Base-by-base conservation (phyloP, 176 grass and related monocot species). In the Oryza brachyantha region DNA sequence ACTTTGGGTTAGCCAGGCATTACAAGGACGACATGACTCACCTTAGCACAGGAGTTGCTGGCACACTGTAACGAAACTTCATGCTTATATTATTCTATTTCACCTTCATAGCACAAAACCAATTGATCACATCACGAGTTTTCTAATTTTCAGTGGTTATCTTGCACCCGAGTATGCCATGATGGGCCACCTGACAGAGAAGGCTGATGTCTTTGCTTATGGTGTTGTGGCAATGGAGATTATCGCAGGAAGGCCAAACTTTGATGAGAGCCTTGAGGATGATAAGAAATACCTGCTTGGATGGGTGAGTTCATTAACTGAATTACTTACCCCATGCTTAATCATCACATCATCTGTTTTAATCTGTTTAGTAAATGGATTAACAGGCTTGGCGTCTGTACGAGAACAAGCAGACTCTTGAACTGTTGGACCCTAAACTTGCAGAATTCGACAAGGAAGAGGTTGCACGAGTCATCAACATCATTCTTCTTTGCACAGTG, bases 121-220 rank as follows among this genome's bases (percentile, higher is more conserved):
- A 45, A 45, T 45, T 0, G 13, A 45, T 0, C 42, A 5, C 13
- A 13, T 6, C 14, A 3, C 14, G 2, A 1, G 1, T 1, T 45
- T 45, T 4, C 4, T 16, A 16, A 0, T 3, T 48, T 74, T 8
- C 64, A 92, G 90, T 55, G 90, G 90, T 7, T 92, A 92, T 41
- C 68, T 92, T 28, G 90, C 90, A 32, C 90, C 86, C n/a, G 90
- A 92, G 70, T 88, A 92, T 37, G 90, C 90, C 35, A 86, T 89
- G 86, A 88, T 79, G 83, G 90, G 86, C 38, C 79, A 88, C 38
- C 84, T 92, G 61, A 88, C 83, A 9, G 90, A 92, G 70, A 92
- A 92, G 37, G 66, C 69, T 0, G 90, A 92, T 46, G 79, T 92
- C 10, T 92, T 88, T 12, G 86, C 82, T 62, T 92, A 86, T 29